A percentile compares a stretch with the other conserved stretches of the same genome.
These are phyloP conservation scores for Helicocarpus griseus DNA, from an alignment of 2,329 filamentous ascomycete genomes.

Conservation along the genomic window DNA sequence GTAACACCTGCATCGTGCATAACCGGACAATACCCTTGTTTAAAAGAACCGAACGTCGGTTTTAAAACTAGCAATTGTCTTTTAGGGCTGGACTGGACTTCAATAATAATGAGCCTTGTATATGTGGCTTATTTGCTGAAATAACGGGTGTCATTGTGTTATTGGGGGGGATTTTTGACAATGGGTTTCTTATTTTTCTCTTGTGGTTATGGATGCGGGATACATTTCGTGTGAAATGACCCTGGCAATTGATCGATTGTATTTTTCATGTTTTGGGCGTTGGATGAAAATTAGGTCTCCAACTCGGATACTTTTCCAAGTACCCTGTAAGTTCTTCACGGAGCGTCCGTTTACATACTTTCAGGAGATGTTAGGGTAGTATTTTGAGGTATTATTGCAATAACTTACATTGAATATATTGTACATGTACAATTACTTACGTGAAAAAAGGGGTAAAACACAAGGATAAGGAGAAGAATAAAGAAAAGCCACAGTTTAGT, in stretches of 20 bases:
- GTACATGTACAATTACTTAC: background rate
- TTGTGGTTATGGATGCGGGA: no score
- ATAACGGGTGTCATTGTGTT: background rate
- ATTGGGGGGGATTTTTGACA: no score
- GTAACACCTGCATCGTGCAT: background rate
- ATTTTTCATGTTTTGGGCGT: no score
- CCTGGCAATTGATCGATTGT: no score
- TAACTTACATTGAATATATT: no score
- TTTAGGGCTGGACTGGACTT: background rate
- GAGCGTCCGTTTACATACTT: no score
- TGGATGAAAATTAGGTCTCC: no score
- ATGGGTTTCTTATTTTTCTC: no score
- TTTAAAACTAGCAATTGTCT: no score
- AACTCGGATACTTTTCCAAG: background rate
- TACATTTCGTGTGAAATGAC: no score
- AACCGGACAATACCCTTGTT: background rate
- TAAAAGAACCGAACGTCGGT: no score
- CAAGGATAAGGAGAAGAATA: background rate
- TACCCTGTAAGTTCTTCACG: background rate
- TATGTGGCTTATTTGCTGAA: background rate
- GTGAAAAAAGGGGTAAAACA: background rate
- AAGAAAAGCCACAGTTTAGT: no score
- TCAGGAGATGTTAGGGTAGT: background rate
- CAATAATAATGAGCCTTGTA: background rate
- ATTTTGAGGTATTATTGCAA: background rate